Conservation (phyloP, 2,329 filamentous ascomycete species). For the Aureobasidium sp. region DNA sequence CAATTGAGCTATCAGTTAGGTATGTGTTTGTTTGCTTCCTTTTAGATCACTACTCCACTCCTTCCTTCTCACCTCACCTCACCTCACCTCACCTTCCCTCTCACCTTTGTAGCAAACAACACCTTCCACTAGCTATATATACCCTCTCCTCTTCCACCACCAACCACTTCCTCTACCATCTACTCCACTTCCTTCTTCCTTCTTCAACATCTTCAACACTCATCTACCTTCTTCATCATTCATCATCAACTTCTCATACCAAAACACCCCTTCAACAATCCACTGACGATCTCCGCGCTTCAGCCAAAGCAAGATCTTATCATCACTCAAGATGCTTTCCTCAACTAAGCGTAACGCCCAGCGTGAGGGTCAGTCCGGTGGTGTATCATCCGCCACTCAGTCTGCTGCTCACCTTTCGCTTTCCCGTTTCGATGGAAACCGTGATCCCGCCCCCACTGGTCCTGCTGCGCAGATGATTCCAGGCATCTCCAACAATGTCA, state of each 20-base stretch:
- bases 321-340: background rate
- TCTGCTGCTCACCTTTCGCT: background rate
- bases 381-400: background rate
- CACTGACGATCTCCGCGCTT: background rate
- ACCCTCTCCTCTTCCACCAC: background rate
- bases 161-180: slow-evolving; percentile 5
- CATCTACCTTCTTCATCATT: slow-evolving; percentile 3
- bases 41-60: background rate
- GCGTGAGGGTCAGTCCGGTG: background rate
- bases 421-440: slow-evolving; percentile 16
- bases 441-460: slow-evolving; percentile 10
- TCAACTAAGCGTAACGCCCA: background rate
- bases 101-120: slow-evolving; percentile 1
- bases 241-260: background rate
- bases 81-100: too few relatives aligned
- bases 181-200: background rate
- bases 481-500: slow-evolving; percentile 12
- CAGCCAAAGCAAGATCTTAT: background rate
- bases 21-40: background rate
- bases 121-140: slow-evolving; percentile 1
- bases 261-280: background rate
- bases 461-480: background rate
- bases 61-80: background rate
- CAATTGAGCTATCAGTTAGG: background rate
- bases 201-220: background rate